Conservation (phyloP, 371 early-diverging fungal genomes). For the Lichtheimia ornata region DNA sequence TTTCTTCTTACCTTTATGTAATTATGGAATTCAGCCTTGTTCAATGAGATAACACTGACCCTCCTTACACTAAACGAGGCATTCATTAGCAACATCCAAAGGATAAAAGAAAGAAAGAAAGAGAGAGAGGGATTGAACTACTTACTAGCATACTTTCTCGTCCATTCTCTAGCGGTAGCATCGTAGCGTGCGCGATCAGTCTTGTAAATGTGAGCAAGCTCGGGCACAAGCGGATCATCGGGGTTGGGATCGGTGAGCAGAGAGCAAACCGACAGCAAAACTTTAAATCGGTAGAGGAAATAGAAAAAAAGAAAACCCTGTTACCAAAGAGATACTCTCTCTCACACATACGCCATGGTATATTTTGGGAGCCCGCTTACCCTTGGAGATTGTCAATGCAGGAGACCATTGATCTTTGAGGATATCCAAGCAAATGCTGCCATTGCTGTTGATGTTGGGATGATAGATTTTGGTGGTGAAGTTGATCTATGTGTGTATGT, state of each 20-base stretch:
- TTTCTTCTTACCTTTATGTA: no score
- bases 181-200: slow-evolving; percentile 90
- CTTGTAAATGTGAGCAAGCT: slow-evolving; percentile 97
- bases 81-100: no score
- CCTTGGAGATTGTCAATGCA: slow-evolving; percentile 97
- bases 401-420: slow-evolving; percentile 99
- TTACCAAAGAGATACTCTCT: not conserved
- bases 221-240: slow-evolving; percentile 92
- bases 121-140: slow-evolving; percentile 6
- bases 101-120: not conserved
- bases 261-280: slow-evolving; percentile 95
- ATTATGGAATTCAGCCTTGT: no score
- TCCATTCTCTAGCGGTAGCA: slow-evolving; percentile 91
- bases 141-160: slow-evolving; percentile 83
- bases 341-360: not conserved
- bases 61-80: no score
- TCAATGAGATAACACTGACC: no score
- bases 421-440: slow-evolving; percentile 98
- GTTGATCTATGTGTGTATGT: slow-evolving; percentile 61
- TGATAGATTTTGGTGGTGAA: slow-evolving; percentile 98
- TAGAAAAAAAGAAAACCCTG: not conserved
- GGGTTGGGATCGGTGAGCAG: slow-evolving; percentile 99
- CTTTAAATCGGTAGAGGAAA: slow-evolving; percentile 35
- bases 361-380: slow-evolving; percentile 28
- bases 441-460: slow-evolving; percentile 99